Percentiles rank a stretch among this genome's conserved stretches.
phyloP scores from a whole-genome alignment of 78 protist species.

The Protostelium mycophagum region DNA sequence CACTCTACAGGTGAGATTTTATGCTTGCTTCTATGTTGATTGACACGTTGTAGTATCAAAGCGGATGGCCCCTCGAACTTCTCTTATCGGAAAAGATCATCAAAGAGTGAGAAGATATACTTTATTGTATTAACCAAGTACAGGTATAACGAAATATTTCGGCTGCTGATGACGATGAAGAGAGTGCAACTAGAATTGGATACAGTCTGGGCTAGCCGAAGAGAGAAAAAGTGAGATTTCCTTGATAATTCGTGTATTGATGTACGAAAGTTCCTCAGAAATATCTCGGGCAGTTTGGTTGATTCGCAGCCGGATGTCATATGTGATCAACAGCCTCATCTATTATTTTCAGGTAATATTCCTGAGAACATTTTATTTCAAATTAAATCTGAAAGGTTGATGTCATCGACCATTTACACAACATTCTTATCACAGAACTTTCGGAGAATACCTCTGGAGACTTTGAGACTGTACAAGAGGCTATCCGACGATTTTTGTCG shows the following conservation, averaged over 20 bases:
- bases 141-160: not conserved
- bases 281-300: not conserved
- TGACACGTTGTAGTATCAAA: not conserved
- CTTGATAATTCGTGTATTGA: not conserved
- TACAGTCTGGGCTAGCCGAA: not conserved
- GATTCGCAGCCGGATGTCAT: not conserved
- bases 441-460: not conserved
- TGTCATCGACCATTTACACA: not conserved
- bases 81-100: not conserved
- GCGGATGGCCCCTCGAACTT: not conserved
- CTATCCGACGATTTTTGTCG: not conserved
- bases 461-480: not conserved
- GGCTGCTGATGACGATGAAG: not conserved
- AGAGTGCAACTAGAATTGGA: not conserved
- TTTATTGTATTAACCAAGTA: too few relatives aligned
- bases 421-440: not conserved
- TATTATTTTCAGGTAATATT: not conserved
- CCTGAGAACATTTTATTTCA: not conserved
- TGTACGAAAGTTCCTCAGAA: not conserved
- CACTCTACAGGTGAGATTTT: too few relatives aligned
- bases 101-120: not conserved
- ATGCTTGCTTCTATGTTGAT: too few relatives aligned
- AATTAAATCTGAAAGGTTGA: not conserved
- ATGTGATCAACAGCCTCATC: not conserved
- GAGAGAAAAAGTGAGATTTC: not conserved